phyloP scores from a whole-genome alignment of 768 basidiomycete genomes.

The Boletus sp. region DNA sequence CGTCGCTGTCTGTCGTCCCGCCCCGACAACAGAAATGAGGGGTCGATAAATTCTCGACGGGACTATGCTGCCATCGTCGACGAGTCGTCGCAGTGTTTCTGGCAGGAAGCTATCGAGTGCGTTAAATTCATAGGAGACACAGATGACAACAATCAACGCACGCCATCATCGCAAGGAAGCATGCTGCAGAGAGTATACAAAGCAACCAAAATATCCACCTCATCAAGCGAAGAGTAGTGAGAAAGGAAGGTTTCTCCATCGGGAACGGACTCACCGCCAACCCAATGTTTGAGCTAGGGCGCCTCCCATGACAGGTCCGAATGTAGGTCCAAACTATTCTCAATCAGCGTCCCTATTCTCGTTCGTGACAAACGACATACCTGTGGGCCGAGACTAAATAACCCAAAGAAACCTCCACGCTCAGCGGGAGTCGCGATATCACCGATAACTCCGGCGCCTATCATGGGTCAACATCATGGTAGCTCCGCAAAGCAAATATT shows the following conservation, averaged over 20 bases:
- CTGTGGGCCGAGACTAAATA: conserved; percentile 66
- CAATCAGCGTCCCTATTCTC: background rate
- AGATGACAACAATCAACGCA: background rate
- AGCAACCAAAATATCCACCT: conserved; percentile 27
- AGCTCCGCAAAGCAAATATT: background rate
- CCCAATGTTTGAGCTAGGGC: conserved; percentile 54
- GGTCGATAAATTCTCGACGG: conserved; percentile 28
- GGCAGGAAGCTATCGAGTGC: conserved; percentile 20
- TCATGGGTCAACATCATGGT: background rate
- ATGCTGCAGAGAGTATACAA: conserved; percentile 16
- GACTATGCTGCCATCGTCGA: conserved; percentile 30
- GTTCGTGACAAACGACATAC: conserved; percentile 29
- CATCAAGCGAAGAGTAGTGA: background rate
- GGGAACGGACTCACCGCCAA: conserved; percentile 50
- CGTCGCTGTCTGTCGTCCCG: conserved; percentile 14
- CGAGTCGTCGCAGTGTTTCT: conserved; percentile 22
- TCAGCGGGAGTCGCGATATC: conserved; percentile 76
- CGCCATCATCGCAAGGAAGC: conserved; percentile 13
- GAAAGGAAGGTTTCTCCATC: background rate
- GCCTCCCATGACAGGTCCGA: conserved; percentile 52
- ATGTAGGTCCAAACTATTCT: conserved; percentile 52
- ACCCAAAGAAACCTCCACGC: conserved; percentile 70
- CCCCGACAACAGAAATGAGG: conserved; percentile 25
- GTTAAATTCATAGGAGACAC: background rate
- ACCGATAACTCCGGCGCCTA: conserved; percentile 73